Evolutionary conservation across 1,284 basidiomycete genomes (phyloP), one percentile per base, ranked within the genome.

Genomic region (Amylostereum areolatum): DNA sequence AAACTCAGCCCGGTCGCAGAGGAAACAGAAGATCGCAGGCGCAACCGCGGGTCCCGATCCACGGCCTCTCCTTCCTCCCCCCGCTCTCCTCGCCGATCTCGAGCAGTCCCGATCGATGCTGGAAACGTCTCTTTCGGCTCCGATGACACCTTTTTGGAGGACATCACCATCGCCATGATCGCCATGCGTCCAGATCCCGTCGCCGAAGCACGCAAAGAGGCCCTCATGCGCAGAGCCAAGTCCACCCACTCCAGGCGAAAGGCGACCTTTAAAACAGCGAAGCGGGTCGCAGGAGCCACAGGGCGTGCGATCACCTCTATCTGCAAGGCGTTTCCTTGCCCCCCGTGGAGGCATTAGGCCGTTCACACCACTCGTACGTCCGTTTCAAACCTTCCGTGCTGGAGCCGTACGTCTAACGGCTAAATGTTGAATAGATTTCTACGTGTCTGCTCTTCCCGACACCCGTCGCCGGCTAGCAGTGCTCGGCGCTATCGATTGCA

Each of bases 1-100:
- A 52, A 57, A 47, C 52, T 57, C 29, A 56, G 55, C 18, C 55
- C 55, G 9, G 55, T 57, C 18, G 55, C n/a, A 5, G 55, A 57
- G 46, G 55, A 56, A 46, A 50, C 12, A 10, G 55, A 56, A 29
- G 54, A 53, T 29, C 49, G 51, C 18, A 46, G 49, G 33, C 51
- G 54, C 12, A 49, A 50, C 10, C 53, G 53, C 33, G 50, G 44
- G 10, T 52, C 51, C 25, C 18, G 49, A 29, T 52, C 51, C 28
- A 25, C 28, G 34, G 47, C 5, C 49, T 52, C 54, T n/a, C 54
- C 50, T 5, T 5, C 40, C 8, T 32, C 50, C 5, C 47, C 31
- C 31, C 53, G 44, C 18, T 18, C 18, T 18, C 18, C 18, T 18
- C 18, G 18, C 18, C 18, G 18, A 18, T 18, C 18, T 18, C 18